Evolutionary conservation across 2,329 filamentous ascomycete genomes (phyloP).

Genomic region (Didymella lethalis): DNA sequence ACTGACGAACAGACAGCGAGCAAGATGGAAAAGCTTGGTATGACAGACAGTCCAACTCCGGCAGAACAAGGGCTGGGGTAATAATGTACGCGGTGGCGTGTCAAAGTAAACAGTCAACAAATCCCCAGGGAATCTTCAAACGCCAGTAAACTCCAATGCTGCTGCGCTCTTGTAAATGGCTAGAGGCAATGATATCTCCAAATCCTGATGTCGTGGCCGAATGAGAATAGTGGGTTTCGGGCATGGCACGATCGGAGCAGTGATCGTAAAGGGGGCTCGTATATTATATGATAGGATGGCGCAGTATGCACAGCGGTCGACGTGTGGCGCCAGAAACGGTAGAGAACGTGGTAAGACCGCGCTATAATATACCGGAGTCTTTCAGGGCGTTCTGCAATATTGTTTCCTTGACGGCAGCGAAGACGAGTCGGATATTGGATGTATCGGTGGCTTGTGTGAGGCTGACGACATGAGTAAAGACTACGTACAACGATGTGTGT

Average conservation of each 20-base stretch:
- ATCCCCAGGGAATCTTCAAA: constrained; percentile 42
- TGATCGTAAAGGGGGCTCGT: constrained; percentile 46
- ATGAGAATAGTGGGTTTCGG: constrained; percentile 33
- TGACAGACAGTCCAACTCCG: constrained; percentile 16
- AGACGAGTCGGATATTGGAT: constrained; percentile 96
- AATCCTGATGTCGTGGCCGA: constrained; percentile 46
- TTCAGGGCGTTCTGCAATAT: constrained; percentile 98
- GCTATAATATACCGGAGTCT: constrained; percentile 88
- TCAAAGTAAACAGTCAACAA: constrained; percentile 12
- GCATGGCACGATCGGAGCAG: constrained; percentile 40
- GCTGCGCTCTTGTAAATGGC: constrained; percentile 48
- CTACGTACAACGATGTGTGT: constrained; percentile 12
- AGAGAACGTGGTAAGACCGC: constrained; percentile 4
- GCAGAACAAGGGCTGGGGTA: constrained; percentile 10
- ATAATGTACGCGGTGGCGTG: constrained; percentile 18
- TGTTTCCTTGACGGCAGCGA: constrained; percentile 97
- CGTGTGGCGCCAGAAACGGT: constrained; percentile 28
- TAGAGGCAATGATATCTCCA: constrained; percentile 50
- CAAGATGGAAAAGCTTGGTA: constrained; percentile 8
- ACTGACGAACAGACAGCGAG: constrained; percentile 4
- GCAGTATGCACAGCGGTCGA: constrained; percentile 45
- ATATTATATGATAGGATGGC: constrained; percentile 45
- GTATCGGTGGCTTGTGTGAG: constrained; percentile 98
- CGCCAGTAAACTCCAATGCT: constrained; percentile 50
- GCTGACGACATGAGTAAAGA: constrained; percentile 59